Evolutionary conservation across 176 grass and related monocot species (phyloP).

Genomic region (Panicum miliaceum): DNA sequence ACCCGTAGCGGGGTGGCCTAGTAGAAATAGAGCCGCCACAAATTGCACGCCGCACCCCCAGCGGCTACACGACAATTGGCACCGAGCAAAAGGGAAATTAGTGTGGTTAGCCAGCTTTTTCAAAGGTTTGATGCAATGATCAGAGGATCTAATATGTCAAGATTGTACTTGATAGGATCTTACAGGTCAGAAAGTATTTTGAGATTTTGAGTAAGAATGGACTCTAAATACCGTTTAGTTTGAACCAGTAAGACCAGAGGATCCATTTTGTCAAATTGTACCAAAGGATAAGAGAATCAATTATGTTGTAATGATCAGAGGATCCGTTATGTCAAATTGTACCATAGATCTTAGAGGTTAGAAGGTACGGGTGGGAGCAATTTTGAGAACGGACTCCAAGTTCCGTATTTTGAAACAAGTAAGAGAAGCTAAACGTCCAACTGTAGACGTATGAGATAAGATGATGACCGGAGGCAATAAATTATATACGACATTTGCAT

Average conservation of each 20-base stretch:
- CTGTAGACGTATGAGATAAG: background rate
- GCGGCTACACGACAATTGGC: conserved; percentile 38
- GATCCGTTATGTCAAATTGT: background rate
- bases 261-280: too few relatives aligned
- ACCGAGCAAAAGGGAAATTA: background rate
- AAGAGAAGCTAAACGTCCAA: background rate
- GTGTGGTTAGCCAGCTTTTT: background rate
- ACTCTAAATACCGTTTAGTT: background rate
- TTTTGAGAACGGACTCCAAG: background rate
- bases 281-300: too few relatives aligned
- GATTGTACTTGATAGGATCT: background rate
- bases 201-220: accelerated
- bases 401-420: background rate
- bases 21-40: conserved; percentile 15
- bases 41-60: conserved; percentile 37
- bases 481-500: background rate
- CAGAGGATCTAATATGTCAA: background rate
- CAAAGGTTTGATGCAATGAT: background rate
- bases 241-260: too few relatives aligned
- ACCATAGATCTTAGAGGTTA: background rate
- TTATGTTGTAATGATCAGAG: background rate
- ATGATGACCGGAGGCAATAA: background rate
- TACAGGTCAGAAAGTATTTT: too few relatives aligned
- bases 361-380: accelerated
- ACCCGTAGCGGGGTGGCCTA: conserved; percentile 42